Conservation (phyloP, 257 asterid genomes). For the Solanum corneliomulleri region DNA sequence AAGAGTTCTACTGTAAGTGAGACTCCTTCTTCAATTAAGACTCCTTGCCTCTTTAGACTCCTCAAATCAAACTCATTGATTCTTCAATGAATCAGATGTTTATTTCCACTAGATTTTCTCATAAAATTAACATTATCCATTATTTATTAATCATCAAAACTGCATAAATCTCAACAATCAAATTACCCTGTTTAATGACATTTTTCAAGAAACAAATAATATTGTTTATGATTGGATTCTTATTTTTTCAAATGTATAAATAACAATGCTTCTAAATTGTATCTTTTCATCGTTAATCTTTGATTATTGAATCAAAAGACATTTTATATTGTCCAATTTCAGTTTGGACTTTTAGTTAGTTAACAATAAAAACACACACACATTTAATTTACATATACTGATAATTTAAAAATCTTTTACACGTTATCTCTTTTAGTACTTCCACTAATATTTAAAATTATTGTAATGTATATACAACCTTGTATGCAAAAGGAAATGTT, state of each 20-base stretch:
- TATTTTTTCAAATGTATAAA: background rate
- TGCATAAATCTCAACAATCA: background rate
- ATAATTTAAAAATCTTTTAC: background rate
- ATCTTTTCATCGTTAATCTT: background rate
- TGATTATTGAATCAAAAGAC: background rate
- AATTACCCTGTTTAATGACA: background rate
- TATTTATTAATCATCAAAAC: too few relatives aligned
- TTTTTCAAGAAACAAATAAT: background rate
- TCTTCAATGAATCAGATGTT: too few relatives aligned
- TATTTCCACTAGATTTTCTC: too few relatives aligned
- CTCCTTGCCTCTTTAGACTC: too few relatives aligned
- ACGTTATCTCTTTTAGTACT: background rate
- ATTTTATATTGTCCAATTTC: background rate
- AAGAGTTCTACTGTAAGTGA: too few relatives aligned
- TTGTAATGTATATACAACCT: conserved; percentile 24
- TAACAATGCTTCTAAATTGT: background rate
- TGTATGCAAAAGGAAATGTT: conserved; percentile 32
- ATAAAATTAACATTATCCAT: too few relatives aligned
- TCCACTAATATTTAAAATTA: background rate
- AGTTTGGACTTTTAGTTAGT: background rate
- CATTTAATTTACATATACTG: background rate
- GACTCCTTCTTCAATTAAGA: too few relatives aligned
- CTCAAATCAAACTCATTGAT: too few relatives aligned
- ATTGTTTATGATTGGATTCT: background rate
- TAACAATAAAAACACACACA: background rate